Percentiles rank a stretch among this genome's conserved stretches.
Conservation (phyloP, 345 rosid genomes). For the Hibiscus mutabilis region DNA sequence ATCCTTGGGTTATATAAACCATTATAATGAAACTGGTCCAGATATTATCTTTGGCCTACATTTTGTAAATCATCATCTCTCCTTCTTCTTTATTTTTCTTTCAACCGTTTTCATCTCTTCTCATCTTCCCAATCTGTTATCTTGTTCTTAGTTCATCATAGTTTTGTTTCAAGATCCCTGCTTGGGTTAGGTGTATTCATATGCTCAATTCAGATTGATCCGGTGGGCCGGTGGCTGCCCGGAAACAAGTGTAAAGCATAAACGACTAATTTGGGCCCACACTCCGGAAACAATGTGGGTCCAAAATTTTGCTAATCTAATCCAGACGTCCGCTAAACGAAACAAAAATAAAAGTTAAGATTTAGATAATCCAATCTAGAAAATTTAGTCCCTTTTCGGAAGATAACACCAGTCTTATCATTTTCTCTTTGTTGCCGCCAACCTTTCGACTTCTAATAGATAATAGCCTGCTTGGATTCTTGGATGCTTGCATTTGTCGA, state of each 20-base stretch:
- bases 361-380: conserved; percentile 8
- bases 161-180: too few species aligned
- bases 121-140: too few species aligned
- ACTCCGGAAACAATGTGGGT: neutral
- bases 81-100: too few species aligned
- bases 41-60: too few species aligned
- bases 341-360: neutral
- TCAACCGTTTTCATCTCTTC: too few species aligned
- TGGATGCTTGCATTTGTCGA: too few species aligned
- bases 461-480: too few species aligned
- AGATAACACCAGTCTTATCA: conserved; percentile 20
- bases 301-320: neutral
- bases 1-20: too few species aligned
- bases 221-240: neutral
- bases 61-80: too few species aligned
- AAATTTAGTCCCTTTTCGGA: conserved; percentile 4
- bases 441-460: too few species aligned
- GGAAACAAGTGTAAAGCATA: neutral
- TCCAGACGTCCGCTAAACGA: neutral
- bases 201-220: neutral
- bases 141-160: too few species aligned
- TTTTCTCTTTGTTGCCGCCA: conserved; percentile 32
- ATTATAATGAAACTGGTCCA: too few species aligned
- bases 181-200: neutral
- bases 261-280: conserved; percentile 2